Percentiles rank a stretch among this genome's conserved stretches.
Conservation (phyloP, 441 rosid genomes). For the Syzygium syzygioides region DNA sequence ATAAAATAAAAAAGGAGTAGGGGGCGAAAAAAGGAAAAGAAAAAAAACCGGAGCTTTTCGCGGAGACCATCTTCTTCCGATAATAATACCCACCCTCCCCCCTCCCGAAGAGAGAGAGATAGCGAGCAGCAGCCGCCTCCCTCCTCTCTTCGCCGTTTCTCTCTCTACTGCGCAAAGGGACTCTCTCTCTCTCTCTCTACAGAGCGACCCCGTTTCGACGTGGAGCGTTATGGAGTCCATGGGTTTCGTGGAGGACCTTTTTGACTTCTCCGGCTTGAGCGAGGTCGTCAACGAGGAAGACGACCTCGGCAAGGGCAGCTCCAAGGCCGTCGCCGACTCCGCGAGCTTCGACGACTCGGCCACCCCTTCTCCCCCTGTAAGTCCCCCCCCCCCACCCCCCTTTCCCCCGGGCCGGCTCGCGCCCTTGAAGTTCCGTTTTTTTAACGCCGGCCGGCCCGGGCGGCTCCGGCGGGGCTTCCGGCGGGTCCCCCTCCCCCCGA, state of each 20-base stretch:
- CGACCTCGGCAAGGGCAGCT: slow-evolving; percentile 10
- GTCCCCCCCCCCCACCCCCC: slow-evolving; percentile 1
- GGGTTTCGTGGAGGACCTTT: slow-evolving; percentile 49
- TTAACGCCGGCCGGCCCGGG: slow-evolving; percentile 1
- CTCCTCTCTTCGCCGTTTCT: not conserved
- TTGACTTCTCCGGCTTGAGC: slow-evolving; percentile 54
- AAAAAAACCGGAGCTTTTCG: not conserved
- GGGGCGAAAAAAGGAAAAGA: not conserved
- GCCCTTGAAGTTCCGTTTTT: not conserved
- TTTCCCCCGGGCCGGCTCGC: not conserved
- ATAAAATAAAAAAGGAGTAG: not conserved
- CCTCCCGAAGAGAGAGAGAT: not conserved
- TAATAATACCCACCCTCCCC: not conserved
- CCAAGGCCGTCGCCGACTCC: slow-evolving; percentile 11
- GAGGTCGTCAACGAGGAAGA: slow-evolving; percentile 39
- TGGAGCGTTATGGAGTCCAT: slow-evolving; percentile 29
- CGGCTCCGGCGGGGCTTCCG: slow-evolving; percentile 11
- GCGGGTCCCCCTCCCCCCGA: slow-evolving; percentile 5
- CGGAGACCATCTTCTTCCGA: not conserved
- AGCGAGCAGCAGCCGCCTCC: not conserved
- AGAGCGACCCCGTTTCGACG: not conserved
- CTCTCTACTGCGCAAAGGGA: not conserved
- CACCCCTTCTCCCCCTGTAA: slow-evolving; percentile 30
- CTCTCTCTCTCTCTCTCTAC: not conserved
- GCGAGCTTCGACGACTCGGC: slow-evolving; percentile 7